Evolutionary conservation across 768 basidiomycete genomes (phyloP).

Genomic region (Auriscalpium microsporum): DNA sequence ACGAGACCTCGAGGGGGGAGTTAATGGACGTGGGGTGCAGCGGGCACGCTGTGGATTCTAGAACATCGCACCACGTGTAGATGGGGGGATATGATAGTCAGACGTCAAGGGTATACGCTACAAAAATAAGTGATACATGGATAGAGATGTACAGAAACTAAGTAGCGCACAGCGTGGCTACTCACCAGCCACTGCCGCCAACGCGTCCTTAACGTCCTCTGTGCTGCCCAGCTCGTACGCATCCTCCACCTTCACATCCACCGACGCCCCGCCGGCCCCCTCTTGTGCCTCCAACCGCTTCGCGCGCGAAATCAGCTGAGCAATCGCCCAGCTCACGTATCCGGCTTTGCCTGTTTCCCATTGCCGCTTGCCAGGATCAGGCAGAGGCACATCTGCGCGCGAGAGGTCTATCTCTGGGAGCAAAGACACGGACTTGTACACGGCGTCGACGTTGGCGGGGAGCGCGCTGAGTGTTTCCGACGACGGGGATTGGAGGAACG

Average conservation of each 20-base stretch:
- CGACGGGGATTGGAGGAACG: constrained; percentile 35
- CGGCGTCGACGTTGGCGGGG: constrained; percentile 30
- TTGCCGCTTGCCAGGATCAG: constrained; percentile 57
- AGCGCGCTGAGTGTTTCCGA: constrained; percentile 32
- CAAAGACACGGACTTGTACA: constrained; percentile 41
- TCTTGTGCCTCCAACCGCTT: constrained; percentile 14
- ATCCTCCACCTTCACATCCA: constrained; percentile 11
- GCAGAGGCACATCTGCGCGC: constrained; percentile 15
- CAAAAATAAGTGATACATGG: no score
- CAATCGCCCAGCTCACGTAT: constrained; percentile 71
- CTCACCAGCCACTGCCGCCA: constrained; percentile 3
- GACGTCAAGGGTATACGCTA: no score
- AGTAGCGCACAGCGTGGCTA: not conserved
- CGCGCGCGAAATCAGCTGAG: constrained; percentile 36
- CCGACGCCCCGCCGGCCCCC: constrained; percentile 12
- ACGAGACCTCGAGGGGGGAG: no score
- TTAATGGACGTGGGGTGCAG: no score
- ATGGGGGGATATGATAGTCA: no score
- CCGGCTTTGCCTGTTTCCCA: constrained; percentile 75
- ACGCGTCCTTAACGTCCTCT: constrained; percentile 15
- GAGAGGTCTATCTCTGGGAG: constrained; percentile 32
- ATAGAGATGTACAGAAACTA: no score
- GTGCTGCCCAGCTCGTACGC: constrained; percentile 15
- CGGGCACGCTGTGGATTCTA: no score
- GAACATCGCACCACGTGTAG: no score